Evolutionary conservation across 164 flowering plant species (phyloP), one percentile per base, ranked within the genome.

Genomic region (Akebia trifoliata): DNA sequence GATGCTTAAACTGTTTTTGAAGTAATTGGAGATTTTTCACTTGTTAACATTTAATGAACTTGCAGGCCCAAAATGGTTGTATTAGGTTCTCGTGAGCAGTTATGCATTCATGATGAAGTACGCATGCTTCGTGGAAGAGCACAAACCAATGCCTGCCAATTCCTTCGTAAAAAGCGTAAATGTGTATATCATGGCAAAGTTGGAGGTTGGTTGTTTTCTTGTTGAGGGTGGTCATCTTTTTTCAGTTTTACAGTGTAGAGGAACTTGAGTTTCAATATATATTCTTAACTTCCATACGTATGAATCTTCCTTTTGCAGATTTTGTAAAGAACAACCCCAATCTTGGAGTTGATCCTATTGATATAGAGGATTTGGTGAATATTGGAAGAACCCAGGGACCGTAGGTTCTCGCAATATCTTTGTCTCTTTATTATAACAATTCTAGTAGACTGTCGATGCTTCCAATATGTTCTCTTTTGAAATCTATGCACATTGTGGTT

Each of bases 21-120:
- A n/a, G 28, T 17, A 15, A 3, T 25, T 52, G 11, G 17, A 30
- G 7, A 20, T 22, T 43, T 50, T n/a, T 57, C n/a, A 50, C 34
- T 64, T 26, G 40, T 46, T 52, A 26, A 47, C 20, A 57, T 28
- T 36, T 50, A 26, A 50, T 22, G 32, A 40, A 68, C 29, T 17
- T 78, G 69, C 81, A 93, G 99, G 87, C 99, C 99, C 21, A 93
- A 81, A 71, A 93, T 93, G 99, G 81, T 73, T 5, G 79, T 87
- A 4, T 69, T 93, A 70, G 97, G 99, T 65, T 93, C 99, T 63
- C 84, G 99, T 58, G 97, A 90, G 70, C 99, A 93, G 53, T 69
- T 90, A 59, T 93, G 99, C 79, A 87, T 93, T 69, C 87, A 93
- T 69, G 81, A 84, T 7, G 77, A 84, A 51, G 96, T 93, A 36